Conservation (phyloP, 306 rosid genomes). For the Senna tora region DNA sequence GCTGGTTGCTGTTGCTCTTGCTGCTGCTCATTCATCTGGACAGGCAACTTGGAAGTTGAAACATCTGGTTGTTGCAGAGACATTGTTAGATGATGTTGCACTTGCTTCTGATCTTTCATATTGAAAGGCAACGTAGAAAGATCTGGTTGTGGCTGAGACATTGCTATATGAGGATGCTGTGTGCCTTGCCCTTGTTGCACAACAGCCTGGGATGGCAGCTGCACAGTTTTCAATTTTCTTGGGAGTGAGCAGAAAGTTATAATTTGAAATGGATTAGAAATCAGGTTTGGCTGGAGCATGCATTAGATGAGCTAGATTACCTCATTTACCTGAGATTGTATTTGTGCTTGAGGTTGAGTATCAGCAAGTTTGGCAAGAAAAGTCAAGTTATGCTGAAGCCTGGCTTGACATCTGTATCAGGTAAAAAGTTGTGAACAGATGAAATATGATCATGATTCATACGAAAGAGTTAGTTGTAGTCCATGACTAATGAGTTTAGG, state of each 20-base stretch:
- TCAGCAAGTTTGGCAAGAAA: constrained; percentile 55
- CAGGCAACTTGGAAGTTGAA: constrained; percentile 37
- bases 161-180: constrained; percentile 39
- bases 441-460: not conserved
- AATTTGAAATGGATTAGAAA: not conserved
- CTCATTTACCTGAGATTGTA: constrained; percentile 55
- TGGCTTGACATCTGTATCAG: constrained; percentile 48
- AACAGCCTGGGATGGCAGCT: constrained; percentile 23
- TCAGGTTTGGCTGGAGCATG: constrained; percentile 4
- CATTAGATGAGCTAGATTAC: constrained; percentile 37
- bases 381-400: constrained; percentile 65
- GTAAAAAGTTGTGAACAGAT: constrained; percentile 11
- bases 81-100: constrained; percentile 35
- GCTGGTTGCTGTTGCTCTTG: constrained; percentile 38
- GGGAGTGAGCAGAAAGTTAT: constrained; percentile 22
- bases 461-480: not conserved
- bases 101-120: constrained; percentile 39
- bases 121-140: constrained; percentile 16
- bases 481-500: constrained; percentile 17
- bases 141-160: constrained; percentile 46
- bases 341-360: constrained; percentile 36
- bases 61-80: constrained; percentile 39
- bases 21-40: constrained; percentile 48
- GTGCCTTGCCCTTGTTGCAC: constrained; percentile 45
- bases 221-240: constrained; percentile 32